phyloP scores from a whole-genome alignment of 176 grass and related monocot species.

The Triticum monococcum region DNA sequence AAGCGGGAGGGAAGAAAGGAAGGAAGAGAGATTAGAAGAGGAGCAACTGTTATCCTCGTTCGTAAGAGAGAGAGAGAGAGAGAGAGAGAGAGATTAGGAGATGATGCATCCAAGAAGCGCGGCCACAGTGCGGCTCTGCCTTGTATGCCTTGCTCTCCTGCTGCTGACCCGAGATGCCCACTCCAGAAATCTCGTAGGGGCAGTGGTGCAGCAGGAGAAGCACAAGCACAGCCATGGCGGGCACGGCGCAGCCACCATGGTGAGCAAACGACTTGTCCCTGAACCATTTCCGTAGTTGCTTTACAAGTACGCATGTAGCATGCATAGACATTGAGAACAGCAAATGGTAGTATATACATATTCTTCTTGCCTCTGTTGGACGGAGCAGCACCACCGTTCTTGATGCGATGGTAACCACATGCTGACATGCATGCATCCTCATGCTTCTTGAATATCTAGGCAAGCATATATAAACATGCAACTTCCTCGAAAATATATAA shows the following conservation, averaged over 20 bases:
- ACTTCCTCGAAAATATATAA: too few relatives aligned
- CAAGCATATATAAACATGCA: background rate
- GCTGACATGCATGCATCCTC: background rate
- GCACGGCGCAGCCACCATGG: background rate
- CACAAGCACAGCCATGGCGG: background rate
- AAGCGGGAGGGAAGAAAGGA: background rate
- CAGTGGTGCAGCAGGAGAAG: background rate
- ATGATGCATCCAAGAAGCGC: background rate
- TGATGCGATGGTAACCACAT: slow-evolving; percentile 1
- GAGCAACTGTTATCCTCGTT: background rate
- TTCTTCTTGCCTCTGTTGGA: background rate
- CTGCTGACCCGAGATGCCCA: background rate
- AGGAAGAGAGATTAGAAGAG: background rate
- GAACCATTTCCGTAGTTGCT: background rate
- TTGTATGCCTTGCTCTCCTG: slow-evolving; percentile 8
- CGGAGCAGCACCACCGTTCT: background rate
- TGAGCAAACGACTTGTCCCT: background rate
- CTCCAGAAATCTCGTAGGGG: slow-evolving; percentile 19
- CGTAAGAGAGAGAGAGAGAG: background rate
- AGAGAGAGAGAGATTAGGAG: too few relatives aligned
- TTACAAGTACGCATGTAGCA: background rate
- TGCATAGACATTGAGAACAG: background rate
- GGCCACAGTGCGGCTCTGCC: background rate
- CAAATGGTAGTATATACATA: background rate
- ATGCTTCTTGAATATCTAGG: background rate